Conservation (phyloP, 2,329 filamentous ascomycete species). For the Fusarium caatingaense region DNA sequence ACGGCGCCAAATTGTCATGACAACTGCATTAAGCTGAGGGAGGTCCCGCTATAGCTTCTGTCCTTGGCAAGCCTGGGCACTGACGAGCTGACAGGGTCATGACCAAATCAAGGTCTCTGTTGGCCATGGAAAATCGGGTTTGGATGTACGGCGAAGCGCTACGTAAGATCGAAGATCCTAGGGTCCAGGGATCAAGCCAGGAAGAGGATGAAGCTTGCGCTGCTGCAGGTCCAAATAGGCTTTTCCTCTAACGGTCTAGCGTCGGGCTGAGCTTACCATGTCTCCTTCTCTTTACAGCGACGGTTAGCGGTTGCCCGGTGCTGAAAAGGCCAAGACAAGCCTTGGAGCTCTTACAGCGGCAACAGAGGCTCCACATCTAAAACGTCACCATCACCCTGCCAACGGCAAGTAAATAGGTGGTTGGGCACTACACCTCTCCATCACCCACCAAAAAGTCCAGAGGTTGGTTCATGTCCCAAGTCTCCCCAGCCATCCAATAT, state of each 20-base stretch:
- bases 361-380: slow-evolving; percentile 21
- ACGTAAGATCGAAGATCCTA: slow-evolving; percentile 43
- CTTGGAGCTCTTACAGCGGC: slow-evolving; percentile 11
- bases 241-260: slow-evolving; percentile 19
- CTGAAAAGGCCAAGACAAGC: slow-evolving; percentile 3
- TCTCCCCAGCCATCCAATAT: slow-evolving; percentile 44
- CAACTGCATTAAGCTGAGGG: slow-evolving; percentile 40
- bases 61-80: slow-evolving; percentile 34
- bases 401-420: slow-evolving; percentile 47
- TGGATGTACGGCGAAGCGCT: slow-evolving; percentile 26
- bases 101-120: slow-evolving; percentile 16
- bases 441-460: slow-evolving; percentile 41
- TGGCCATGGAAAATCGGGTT: slow-evolving; percentile 17
- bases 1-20: slow-evolving; percentile 46
- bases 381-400: slow-evolving; percentile 43
- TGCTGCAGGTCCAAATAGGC: slow-evolving; percentile 36
- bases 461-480: slow-evolving; percentile 40
- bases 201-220: slow-evolving; percentile 19
- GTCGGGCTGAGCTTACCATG: neutral
- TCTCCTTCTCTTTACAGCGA: slow-evolving; percentile 24
- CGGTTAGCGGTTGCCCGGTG: slow-evolving; percentile 43
- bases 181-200: slow-evolving; percentile 37
- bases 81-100: slow-evolving; percentile 24
- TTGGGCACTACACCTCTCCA: slow-evolving; percentile 34
- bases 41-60: slow-evolving; percentile 15